Evolutionary conservation across 257 asterid genomes (phyloP), one percentile per base, ranked within the genome.

Genomic region (Orobanche coerulescens): DNA sequence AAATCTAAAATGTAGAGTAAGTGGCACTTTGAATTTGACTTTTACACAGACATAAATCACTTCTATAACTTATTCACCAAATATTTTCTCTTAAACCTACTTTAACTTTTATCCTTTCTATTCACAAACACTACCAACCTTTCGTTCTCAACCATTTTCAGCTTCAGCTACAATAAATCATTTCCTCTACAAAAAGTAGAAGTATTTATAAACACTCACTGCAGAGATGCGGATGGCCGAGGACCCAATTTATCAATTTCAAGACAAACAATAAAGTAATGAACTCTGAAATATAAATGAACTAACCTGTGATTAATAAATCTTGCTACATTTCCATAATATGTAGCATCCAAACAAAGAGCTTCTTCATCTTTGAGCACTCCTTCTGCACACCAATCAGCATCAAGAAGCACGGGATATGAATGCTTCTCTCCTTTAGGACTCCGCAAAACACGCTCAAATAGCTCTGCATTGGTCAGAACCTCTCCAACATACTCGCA

Each of bases 401-500:
- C 98, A 78, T 92, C 98, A 57, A 92, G 89, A 77, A 88, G 89
- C 65, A 86, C 97, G 20, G 98, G 98, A 73, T 88, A 82, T 5
- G 94, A 76, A 75, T 81, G 88, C 67, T 76, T 81, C 81, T 81
- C 89, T 26, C 78, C 79, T 23, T 76, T 57, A 19, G 80, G 79
- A 63, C 79, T 74, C 62, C 73, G 81, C 40, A 57, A 74, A 69
- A 84, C 80, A 60, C 98, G 95, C 40, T 84, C 94, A 65, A 78
- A 88, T 52, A 86, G 84, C 78, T 92, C 98, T 1, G 78, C 57
- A 15, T 77, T 86, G 22, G 98, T 93, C 51, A 93, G 73, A 64
- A 93, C 80, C 75, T 93, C 98, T 75, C 98, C 98, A 50, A 89
- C 95, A 65, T 89, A 93, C 67, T 93, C 98, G 59, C 98, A 93